Conservation (phyloP, 2,329 filamentous ascomycete species). For the Lomentospora prolificans region DNA sequence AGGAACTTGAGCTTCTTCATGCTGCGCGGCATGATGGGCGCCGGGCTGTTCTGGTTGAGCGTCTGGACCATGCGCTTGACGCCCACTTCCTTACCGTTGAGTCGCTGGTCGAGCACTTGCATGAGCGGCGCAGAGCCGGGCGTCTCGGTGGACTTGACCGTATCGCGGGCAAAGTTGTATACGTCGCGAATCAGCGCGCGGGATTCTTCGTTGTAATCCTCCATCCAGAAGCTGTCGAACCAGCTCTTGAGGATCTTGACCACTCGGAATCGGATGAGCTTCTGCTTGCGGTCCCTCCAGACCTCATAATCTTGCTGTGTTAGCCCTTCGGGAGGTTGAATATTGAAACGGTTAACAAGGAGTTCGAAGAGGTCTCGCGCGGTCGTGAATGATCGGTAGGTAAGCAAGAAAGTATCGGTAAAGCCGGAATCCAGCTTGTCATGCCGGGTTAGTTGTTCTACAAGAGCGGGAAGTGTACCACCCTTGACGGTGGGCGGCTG, state of each 20-base stretch:
- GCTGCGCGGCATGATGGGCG: conserved; percentile 92
- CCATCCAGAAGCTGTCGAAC: conserved; percentile 99
- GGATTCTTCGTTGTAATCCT: conserved; percentile 75
- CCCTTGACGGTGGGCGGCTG: conserved; percentile 71
- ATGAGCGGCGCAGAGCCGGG: conserved; percentile 79
- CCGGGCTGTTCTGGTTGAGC: conserved; percentile 68
- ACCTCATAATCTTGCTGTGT: conserved; percentile 65
- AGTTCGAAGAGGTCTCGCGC: conserved; percentile 88
- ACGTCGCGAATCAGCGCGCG: conserved; percentile 80
- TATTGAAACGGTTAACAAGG: conserved; percentile 81
- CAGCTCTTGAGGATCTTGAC: conserved; percentile 97
- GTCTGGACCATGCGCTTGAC: conserved; percentile 82
- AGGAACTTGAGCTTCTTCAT: conserved; percentile 99
- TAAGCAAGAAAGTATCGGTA: conserved; percentile 95
- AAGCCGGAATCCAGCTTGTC: conserved; percentile 92
- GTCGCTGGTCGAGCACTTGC: conserved; percentile 77
- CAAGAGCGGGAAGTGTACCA: conserved; percentile 77
- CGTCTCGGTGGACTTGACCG: conserved; percentile 86
- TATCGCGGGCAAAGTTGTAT: conserved; percentile 82
- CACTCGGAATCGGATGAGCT: conserved; percentile 87
- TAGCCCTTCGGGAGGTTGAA: conserved; percentile 81
- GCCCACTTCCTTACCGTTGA: conserved; percentile 78
- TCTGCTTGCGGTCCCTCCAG: conserved; percentile 93
- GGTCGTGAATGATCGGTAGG: conserved; percentile 88
- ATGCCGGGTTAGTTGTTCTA: conserved; percentile 90